These are phyloP conservation scores for Rhododendron ovatum DNA, from an alignment of 148 eudicot species.

Conservation along the genomic window DNA sequence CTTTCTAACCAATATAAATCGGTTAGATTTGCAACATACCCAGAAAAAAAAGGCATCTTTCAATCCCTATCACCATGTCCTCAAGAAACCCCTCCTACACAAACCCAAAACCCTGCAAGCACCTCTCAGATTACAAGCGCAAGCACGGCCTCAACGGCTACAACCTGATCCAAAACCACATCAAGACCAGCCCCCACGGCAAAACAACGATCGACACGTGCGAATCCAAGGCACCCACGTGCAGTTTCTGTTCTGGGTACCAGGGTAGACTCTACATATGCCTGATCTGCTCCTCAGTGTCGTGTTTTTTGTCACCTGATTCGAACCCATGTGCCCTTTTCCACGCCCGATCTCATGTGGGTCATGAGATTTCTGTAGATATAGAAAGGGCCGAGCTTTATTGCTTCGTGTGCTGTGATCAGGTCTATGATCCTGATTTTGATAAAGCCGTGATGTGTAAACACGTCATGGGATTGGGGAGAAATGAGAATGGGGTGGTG, in stretches of 20 bases:
- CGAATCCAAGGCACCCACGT: conserved; percentile 33
- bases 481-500: conserved; percentile 20
- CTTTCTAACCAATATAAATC: background rate
- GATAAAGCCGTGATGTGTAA: conserved; percentile 46
- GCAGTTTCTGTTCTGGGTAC: conserved; percentile 45
- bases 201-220: conserved; percentile 12
- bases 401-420: conserved; percentile 58
- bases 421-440: conserved; percentile 66
- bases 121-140: conserved; percentile 50
- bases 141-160: conserved; percentile 44
- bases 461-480: conserved; percentile 17
- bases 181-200: conserved; percentile 30
- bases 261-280: conserved; percentile 53
- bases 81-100: conserved; percentile 13
- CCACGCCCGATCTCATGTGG: conserved; percentile 30
- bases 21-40: conserved; percentile 2
- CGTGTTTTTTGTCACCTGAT: conserved; percentile 34
- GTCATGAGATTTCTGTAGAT: conserved; percentile 56
- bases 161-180: conserved; percentile 31
- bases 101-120: conserved; percentile 55
- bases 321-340: conserved; percentile 24
- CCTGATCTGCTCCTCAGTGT: conserved; percentile 53
- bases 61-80: conserved; percentile 5
- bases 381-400: conserved; percentile 53
- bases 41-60: background rate